phyloP scores from a whole-genome alignment of 208 protist genomes.

The Trypanosoma theileri region DNA sequence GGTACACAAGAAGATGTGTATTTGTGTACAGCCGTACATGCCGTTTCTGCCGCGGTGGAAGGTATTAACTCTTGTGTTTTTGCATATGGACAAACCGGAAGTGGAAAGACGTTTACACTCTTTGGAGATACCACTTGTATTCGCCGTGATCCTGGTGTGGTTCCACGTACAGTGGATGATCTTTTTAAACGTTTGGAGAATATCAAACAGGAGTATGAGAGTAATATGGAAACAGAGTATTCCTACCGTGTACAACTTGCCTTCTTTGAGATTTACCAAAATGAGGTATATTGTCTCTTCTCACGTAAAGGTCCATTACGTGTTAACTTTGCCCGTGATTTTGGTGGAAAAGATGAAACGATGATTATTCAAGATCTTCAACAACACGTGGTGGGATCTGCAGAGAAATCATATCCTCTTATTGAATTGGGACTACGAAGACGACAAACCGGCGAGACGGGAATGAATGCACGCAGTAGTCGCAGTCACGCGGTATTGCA shows the following conservation, averaged over 20 bases:
- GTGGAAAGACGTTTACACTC: slow-evolving; percentile 92
- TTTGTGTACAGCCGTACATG: slow-evolving; percentile 56
- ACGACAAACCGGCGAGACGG: slow-evolving; percentile 86
- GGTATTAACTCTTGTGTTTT: slow-evolving; percentile 90
- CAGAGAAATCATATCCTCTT: slow-evolving; percentile 64
- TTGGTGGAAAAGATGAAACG: slow-evolving; percentile 51
- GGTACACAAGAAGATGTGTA: slow-evolving; percentile 81
- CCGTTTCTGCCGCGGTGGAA: slow-evolving; percentile 72
- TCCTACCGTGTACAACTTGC: slow-evolving; percentile 61
- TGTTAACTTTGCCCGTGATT: slow-evolving; percentile 55
- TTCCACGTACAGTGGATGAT: slow-evolving; percentile 63
- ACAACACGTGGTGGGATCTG: slow-evolving; percentile 42
- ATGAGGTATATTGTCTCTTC: slow-evolving; percentile 75
- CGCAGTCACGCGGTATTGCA: slow-evolving; percentile 96
- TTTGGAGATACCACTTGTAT: slow-evolving; percentile 72
- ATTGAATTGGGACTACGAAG: slow-evolving; percentile 82
- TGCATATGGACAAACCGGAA: slow-evolving; percentile 92
- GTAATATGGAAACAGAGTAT: slow-evolving; percentile 48
- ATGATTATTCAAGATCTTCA: slow-evolving; percentile 73
- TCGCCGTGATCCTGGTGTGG: slow-evolving; percentile 58
- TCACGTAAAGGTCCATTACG: slow-evolving; percentile 66
- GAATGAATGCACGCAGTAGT: slow-evolving; percentile 93
- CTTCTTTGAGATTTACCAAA: slow-evolving; percentile 89
- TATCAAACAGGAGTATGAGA: slow-evolving; percentile 46
- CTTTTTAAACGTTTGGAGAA: slow-evolving; percentile 63